Evolutionary conservation across 345 rosid species (phyloP), one percentile per base, ranked within the genome.

Genomic region (Conringia planisiliqua): DNA sequence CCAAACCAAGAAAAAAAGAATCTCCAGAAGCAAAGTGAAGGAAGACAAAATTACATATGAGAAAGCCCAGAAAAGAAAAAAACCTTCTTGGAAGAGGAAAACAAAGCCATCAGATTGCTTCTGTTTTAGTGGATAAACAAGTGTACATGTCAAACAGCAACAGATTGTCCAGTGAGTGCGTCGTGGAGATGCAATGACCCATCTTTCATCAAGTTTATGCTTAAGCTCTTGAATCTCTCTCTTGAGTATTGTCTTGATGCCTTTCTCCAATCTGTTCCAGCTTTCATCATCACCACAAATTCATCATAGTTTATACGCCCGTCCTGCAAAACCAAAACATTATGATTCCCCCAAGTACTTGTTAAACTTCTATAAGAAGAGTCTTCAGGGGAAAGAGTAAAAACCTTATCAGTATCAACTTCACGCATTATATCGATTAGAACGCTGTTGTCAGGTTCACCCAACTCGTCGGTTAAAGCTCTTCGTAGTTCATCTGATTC

Each of bases 241-340:
- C 98, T 81, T 24, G 97, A 94, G 83, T 94, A 94, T 77, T 94
- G 98, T 30, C 98, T 85, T 10, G 98, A 94, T 0, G 98, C 98
- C 84, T 94, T 94, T 79, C 98, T 87, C 98, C 98, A 94, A 42
- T 94, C 98, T 0, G 98, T 94, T 80, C 98, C 98, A 11, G 98
- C 77, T 91, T 91, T 94, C 98, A 94, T 94, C 98, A 94, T 94
- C 4, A 87, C 90, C 58, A 87, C 96, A 79, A 94, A 94, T 69
- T 94, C 98, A 26, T 94, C 97, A 4, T 91, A 94, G 79, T 97
- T 90, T 67, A 94, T 91, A 35, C 82, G 64, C 18, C 96, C 95
- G 3, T 94, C 98, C 97, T 94, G 84, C 32, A 67, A 65, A 75
- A 47, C 4, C 10, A 30, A 57, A 70, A 44, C 38, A 52, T 22